Base-by-base conservation (phyloP, 2,329 filamentous ascomycete species). In the Phialophora verrucosa region DNA sequence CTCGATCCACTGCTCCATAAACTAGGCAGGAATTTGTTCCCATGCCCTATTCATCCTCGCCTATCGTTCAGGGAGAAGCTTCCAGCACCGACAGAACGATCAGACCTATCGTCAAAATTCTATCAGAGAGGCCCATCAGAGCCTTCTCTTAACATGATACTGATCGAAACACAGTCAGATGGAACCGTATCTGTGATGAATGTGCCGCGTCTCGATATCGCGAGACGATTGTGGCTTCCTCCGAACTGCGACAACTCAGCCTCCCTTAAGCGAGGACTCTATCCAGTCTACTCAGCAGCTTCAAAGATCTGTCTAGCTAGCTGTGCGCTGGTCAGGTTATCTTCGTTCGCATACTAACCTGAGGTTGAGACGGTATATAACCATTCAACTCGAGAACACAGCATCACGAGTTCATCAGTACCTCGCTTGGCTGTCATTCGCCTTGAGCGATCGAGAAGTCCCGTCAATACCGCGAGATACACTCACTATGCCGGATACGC, bases 401-500 rank as follows among this genome's bases (percentile, higher is more conserved):
- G 6, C 17, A 20, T 54, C 6, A 23, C 23, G n/a, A 27, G 51
- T 2, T 31, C 17, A 54, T 54, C 51, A 25, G 51, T 27, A 12
- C n/a, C 51, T 54, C 20, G 44, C 6, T 8, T n/a, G 20, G 20
- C 20, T 8, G 44, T 2, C 20, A 2, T 49, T 23, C 1, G 23
- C 49, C 49, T 27, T 12, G 25, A 23, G 10, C 49, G 6, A 23
- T 14, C 25, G 14, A 12, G 20, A 51, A 51, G 20, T 25, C 8
- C 49, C 14, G 10, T n/a, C 17, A 49, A 20, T 49, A 8, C 2
- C 44, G 4, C 23, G 10, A 23, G n/a, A 42, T 23, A 35, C 14
- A 25, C 14, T 31, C 63, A 55, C 20, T 17, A 70, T 70, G 68
- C 63, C 66, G 27, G 63, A 68, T 49, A 66, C 68, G 53, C 58